These are phyloP conservation scores for Alternaria incomplexa DNA, from an alignment of 2,329 filamentous ascomycete species.

Conservation along the genomic window DNA sequence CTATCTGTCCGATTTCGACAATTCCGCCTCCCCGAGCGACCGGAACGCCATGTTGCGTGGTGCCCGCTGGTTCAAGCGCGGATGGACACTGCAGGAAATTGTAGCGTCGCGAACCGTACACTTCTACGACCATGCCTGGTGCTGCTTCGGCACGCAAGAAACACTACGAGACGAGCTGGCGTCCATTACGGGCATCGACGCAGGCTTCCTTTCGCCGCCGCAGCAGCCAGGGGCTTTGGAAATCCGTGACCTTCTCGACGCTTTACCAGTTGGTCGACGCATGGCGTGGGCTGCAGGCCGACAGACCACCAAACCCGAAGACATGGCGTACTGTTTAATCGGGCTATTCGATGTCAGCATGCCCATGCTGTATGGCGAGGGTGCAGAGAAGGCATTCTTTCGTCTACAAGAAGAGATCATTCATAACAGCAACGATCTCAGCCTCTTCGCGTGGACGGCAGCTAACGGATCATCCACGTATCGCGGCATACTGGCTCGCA, in stretches of 20 bases:
- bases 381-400: slow-evolving; percentile 16
- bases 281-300: slow-evolving; percentile 8
- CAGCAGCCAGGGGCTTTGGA: neutral
- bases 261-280: neutral
- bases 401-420: slow-evolving; percentile 14
- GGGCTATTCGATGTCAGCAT: slow-evolving; percentile 36
- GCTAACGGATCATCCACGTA: neutral
- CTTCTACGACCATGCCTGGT: neutral
- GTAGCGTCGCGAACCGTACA: neutral
- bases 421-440: neutral
- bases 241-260: neutral
- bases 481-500: neutral
- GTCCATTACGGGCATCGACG: neutral
- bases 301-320: slow-evolving; percentile 25
- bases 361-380: slow-evolving; percentile 37
- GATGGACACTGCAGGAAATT: neutral
- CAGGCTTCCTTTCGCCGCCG: neutral
- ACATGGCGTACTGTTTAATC: slow-evolving; percentile 35
- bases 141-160: neutral
- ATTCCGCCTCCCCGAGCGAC: neutral
- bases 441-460: neutral
- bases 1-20: neutral
- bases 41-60: neutral
- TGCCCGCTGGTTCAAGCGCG: neutral
- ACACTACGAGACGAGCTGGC: neutral